Evolutionary conservation across 1,284 basidiomycete species (phyloP).

Genomic region (Tausonia pullulans): DNA sequence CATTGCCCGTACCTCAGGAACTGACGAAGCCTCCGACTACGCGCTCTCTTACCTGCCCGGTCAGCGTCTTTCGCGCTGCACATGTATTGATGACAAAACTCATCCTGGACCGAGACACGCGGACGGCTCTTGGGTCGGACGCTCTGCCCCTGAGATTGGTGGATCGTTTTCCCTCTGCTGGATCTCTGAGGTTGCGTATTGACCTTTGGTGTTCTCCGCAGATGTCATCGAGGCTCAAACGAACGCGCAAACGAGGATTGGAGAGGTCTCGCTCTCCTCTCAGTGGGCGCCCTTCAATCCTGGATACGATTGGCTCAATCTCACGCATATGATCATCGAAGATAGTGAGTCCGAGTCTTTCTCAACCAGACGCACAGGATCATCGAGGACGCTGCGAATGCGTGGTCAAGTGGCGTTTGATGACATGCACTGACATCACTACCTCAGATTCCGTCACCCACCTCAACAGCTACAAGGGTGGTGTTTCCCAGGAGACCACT

Average conservation of each 20-base stretch:
- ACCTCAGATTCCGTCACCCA: slow-evolving; percentile 38
- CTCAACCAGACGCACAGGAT: no score
- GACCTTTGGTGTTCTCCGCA: not conserved
- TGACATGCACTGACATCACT: slow-evolving; percentile 27
- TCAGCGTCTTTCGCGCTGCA: slow-evolving; percentile 37
- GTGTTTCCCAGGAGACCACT: slow-evolving; percentile 46
- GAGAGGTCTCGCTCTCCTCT: slow-evolving; percentile 50
- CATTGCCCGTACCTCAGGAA: slow-evolving; percentile 31
- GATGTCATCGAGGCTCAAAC: slow-evolving; percentile 44
- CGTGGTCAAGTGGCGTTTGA: not conserved
- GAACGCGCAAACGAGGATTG: slow-evolving; percentile 25
- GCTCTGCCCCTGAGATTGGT: slow-evolving; percentile 42
- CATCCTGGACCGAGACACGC: slow-evolving; percentile 36
- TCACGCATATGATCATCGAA: not conserved
- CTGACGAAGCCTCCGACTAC: slow-evolving; percentile 39
- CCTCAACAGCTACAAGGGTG: slow-evolving; percentile 43
- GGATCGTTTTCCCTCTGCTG: slow-evolving; percentile 5
- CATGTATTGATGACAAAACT: slow-evolving; percentile 36
- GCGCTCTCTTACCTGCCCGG: slow-evolving; percentile 39
- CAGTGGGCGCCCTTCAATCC: slow-evolving; percentile 12
- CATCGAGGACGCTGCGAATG: not conserved
- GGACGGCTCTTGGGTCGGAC: slow-evolving; percentile 27
- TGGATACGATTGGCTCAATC: slow-evolving; percentile 1
- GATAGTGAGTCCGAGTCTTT: not conserved
- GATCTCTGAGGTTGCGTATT: not conserved